Base-by-base conservation (phyloP, 805 yeast genomes). In the Zygoascus bituminiphila region DNA sequence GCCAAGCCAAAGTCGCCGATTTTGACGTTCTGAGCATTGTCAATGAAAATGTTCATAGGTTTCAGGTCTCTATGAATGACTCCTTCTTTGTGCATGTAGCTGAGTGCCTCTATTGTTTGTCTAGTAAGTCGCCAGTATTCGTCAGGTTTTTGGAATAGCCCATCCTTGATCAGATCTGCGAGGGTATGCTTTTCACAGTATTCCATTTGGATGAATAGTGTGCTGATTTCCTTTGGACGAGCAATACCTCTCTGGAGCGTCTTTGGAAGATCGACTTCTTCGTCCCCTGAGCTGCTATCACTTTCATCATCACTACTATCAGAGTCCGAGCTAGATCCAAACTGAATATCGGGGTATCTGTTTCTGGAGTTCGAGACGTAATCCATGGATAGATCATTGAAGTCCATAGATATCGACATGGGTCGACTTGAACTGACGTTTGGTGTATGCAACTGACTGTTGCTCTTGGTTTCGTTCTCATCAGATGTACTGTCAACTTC, bases 1-100 rank as follows among this genome's bases (percentile, higher is more conserved):
- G 99, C 99, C 50, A 93, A 74, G 0, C 99, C 99, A 66, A 93
- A 93, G 62, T 93, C 99, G 59, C 98, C 98, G 38, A 93, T 83
- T 62, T 93, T 93, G 50, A 93, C 81, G 60, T 91, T 88, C 56
- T 84, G 81, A 1, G 85, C 77, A 54, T 84, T 84, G 64, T 93
- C 98, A 57, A 93, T 88, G 70, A 93, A 93, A 62, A 93, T 87
- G 62, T 93, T 93, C 76, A 86, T 85, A 1, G 98, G 98, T 63
- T 93, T 93, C 57, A 93, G 73, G 62, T 93, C 98, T 50, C 98
- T 74, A 66, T 93, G 98, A 53, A 93, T 89, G 44, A 91, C 88
- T 1, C 97, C 96, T 62, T 87, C 94, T 0, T 88, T 75, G 61
- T 93, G 98, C 42, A 93, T 89, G 61, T 91, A 93, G 12, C 84